These are phyloP conservation scores for Mycena sp. DNA, from an alignment of 1,284 basidiomycete species.

Conservation along the genomic window DNA sequence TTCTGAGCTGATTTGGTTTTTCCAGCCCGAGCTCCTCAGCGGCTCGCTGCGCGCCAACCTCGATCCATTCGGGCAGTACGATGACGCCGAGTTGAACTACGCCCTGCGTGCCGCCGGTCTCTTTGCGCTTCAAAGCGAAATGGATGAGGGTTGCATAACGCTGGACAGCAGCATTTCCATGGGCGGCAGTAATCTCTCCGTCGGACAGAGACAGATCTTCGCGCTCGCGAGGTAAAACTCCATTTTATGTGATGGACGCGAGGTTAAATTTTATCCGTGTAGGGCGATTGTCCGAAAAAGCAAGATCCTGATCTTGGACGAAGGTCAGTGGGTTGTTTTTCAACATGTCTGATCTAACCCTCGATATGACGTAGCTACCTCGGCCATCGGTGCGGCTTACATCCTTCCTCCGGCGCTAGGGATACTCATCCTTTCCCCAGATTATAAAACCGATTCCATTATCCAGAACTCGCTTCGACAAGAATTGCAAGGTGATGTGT, in stretches of 20 bases:
- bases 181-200: constrained; percentile 77
- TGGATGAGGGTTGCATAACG: constrained; percentile 57
- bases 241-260: constrained; percentile 40
- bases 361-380: constrained; percentile 43
- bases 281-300: constrained; percentile 61
- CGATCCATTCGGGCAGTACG: constrained; percentile 77
- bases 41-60: constrained; percentile 66
- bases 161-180: constrained; percentile 61
- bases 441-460: constrained; percentile 63
- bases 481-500: constrained; percentile 62
- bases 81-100: constrained; percentile 68
- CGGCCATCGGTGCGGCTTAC: constrained; percentile 39
- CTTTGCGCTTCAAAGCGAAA: constrained; percentile 58
- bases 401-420: neutral
- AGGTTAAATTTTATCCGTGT: constrained; percentile 45
- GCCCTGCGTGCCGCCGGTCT: constrained; percentile 64
- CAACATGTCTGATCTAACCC: constrained; percentile 37
- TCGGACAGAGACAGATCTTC: constrained; percentile 76
- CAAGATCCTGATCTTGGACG: constrained; percentile 67
- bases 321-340: constrained; percentile 53
- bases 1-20: constrained; percentile 44
- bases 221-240: constrained; percentile 54
- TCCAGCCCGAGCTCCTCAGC: constrained; percentile 69
- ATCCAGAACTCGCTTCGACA: constrained; percentile 66
- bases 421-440: constrained; percentile 36